Base-by-base conservation (phyloP, 2,329 filamentous ascomycete species). In the Byssothecium circinans region DNA sequence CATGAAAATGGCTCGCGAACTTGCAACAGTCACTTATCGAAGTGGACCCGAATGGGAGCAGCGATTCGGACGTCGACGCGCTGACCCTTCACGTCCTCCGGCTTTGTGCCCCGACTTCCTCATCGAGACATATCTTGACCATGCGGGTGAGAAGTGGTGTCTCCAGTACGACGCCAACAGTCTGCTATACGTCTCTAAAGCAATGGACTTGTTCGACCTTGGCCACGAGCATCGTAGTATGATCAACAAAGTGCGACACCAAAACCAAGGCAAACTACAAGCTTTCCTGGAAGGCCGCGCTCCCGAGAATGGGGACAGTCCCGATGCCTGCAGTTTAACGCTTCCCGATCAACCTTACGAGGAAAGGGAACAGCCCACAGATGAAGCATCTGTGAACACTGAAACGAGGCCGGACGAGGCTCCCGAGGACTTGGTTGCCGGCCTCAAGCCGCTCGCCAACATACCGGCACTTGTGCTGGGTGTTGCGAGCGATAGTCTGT, bases 11-110 rank as follows among this genome's bases (percentile, higher is more conserved):
- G 92, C 94, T 0, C 86, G 94, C 49, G 89, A 99, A 74, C 99
- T 99, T 61, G 94, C 94, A 14, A 99, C 94, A 1, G 91, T 99
- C 38, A 99, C 94, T 2, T 99, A 99, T 72, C 85, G 94, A 52
- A 95, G 89, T 45, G 94, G 94, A 0, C 94, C 94, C 0, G 94
- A 99, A 72, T 99, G 94, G 94, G 94, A 99, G 73, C 87, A 89
- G 72, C 84, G 94, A 29, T 99, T 99, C 69, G 92, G 90, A 3
- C 82, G 94, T 30, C 81, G 89, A 56, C 82, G 94, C 38, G 92
- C 94, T 12, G 94, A 99, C 68, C 81, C 89, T 0, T 84, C 82
- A 58, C 91, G 89, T 59, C 91, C 89, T 3, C 94, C 94, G 0
- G 94, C 94, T 0, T 74, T 99, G n/a, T 99, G 94, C 62, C 91